These are phyloP conservation scores for Glycine soja DNA, from an alignment of 306 rosid genomes.

Conservation along the genomic window DNA sequence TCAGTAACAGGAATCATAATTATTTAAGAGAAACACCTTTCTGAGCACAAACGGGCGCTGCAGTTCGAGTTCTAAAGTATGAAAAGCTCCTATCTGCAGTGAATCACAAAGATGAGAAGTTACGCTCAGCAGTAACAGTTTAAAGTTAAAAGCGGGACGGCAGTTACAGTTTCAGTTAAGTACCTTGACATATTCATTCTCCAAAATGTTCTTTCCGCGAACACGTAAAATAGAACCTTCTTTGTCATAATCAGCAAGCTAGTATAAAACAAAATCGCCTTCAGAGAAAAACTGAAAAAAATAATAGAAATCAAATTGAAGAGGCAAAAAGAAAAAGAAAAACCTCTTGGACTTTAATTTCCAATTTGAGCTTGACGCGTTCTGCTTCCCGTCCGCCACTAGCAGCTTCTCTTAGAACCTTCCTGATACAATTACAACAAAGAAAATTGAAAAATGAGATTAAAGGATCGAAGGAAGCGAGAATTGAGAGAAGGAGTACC, in stretches of 20 bases:
- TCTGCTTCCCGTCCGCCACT: constrained; percentile 91
- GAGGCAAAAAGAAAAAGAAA: background rate
- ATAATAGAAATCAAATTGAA: background rate
- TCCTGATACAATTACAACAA: constrained; percentile 56
- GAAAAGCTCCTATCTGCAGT: constrained; percentile 88
- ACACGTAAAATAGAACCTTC: constrained; percentile 80
- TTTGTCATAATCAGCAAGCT: constrained; percentile 95
- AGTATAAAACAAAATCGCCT: constrained; percentile 1
- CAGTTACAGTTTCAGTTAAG: constrained; percentile 14
- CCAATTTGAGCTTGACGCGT: constrained; percentile 86
- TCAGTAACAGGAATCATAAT: background rate
- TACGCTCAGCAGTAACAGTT: constrained; percentile 1
- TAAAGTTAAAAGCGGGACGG: background rate
- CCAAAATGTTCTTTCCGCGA: constrained; percentile 87
- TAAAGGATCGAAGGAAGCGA: background rate
- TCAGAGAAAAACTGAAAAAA: background rate
- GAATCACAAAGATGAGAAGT: constrained; percentile 36
- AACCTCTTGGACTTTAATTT: constrained; percentile 87
- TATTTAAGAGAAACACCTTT: constrained; percentile 58
- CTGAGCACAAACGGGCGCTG: constrained; percentile 94
- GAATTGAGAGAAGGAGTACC: constrained; percentile 52
- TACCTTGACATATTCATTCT: constrained; percentile 96
- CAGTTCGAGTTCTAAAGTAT: constrained; percentile 92
- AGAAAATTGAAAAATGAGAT: background rate
- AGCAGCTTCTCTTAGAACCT: constrained; percentile 83